These are phyloP conservation scores for Daldinia decipiens DNA, from an alignment of 495 filamentous ascomycete genomes.

Conservation along the genomic window DNA sequence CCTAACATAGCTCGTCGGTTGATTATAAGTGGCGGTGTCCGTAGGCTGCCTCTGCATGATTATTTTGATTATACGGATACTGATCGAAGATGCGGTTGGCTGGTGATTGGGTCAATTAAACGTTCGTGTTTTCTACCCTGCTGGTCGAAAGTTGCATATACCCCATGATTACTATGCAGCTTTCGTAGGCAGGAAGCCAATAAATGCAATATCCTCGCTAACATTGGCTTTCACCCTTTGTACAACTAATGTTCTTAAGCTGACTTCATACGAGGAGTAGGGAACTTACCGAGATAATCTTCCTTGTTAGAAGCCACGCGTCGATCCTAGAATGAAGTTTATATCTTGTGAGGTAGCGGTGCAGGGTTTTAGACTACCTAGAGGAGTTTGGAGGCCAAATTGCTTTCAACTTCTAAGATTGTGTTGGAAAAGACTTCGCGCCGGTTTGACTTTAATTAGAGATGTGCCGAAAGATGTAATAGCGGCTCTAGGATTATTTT, in stretches of 20 bases:
- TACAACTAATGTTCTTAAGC: neutral
- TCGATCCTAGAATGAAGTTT: neutral
- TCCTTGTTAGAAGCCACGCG: neutral
- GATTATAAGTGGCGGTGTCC: neutral
- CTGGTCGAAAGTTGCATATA: constrained; percentile 3
- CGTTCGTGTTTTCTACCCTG: neutral
- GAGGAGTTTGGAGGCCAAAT: constrained; percentile 10
- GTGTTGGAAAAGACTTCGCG: constrained; percentile 4
- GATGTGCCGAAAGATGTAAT: neutral
- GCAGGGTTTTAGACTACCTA: neutral
- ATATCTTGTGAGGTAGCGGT: neutral
- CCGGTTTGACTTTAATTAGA: constrained; percentile 8
- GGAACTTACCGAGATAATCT: neutral
- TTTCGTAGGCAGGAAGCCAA: constrained; percentile 3
- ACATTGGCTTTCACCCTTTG: neutral
- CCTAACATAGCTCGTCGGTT: neutral
- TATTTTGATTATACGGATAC: neutral
- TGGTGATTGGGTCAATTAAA: neutral
- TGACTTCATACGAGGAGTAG: neutral
- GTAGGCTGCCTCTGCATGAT: neutral
- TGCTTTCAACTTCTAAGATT: constrained; percentile 15
- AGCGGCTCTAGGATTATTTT: constrained; percentile 4
- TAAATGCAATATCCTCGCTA: neutral
- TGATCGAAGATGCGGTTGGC: neutral
- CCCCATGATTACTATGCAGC: constrained; percentile 1